These are phyloP conservation scores for Wickerhamomyces hampshirensis DNA, from an alignment of 805 yeast species.

Conservation along the genomic window DNA sequence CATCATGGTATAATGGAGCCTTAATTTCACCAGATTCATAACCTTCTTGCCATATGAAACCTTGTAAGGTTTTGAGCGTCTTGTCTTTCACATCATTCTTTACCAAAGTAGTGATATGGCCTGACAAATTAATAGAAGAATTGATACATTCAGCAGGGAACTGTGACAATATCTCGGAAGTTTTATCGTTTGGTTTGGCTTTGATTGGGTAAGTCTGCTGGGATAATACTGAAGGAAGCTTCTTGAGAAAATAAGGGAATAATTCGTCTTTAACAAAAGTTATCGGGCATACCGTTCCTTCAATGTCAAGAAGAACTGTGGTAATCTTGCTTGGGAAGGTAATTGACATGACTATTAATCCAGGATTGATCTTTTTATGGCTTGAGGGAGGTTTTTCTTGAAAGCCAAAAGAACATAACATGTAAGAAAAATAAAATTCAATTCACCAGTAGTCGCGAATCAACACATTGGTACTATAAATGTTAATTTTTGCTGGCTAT, in stretches of 20 bases:
- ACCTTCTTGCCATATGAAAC: constrained; percentile 77
- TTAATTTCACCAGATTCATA: constrained; percentile 68
- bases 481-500: too few species aligned
- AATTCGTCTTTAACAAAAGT: constrained; percentile 77
- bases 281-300: constrained; percentile 92
- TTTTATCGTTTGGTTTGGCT: constrained; percentile 23
- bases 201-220: constrained; percentile 23
- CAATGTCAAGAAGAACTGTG: constrained; percentile 65
- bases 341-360: background rate
- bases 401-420: too few species aligned
- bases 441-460: too few species aligned
- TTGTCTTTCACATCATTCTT: constrained; percentile 71
- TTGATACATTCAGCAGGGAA: constrained; percentile 19
- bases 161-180: constrained; percentile 11
- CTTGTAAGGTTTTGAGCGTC: constrained; percentile 73
- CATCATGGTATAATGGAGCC: constrained; percentile 77
- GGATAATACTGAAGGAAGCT: constrained; percentile 39
- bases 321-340: constrained; percentile 5
- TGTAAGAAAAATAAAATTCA: too few species aligned
- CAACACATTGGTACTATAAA: too few species aligned
- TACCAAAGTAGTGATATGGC: constrained; percentile 56
- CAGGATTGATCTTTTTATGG: background rate
- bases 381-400: background rate
- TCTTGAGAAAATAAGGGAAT: constrained; percentile 66
- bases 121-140: constrained; percentile 30